phyloP scores from a whole-genome alignment of 805 yeast species.

The Phaffomyces opuntiae region DNA sequence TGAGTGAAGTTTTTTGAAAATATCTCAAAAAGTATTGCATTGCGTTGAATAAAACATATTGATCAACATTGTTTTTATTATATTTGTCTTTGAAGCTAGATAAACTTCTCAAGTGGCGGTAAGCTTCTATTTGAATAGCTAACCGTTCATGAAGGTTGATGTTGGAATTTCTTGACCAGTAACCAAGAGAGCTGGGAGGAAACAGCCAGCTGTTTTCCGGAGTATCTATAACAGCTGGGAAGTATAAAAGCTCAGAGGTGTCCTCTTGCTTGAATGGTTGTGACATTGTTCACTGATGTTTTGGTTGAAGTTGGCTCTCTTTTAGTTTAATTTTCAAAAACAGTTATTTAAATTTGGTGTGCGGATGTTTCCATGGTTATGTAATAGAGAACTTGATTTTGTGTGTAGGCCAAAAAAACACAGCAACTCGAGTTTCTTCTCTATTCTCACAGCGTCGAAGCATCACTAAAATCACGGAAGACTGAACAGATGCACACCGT shows the following conservation, averaged over 20 bases:
- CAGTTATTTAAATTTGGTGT: background rate
- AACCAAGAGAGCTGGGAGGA: conserved; percentile 1
- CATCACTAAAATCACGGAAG: too few relatives aligned
- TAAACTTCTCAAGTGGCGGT: background rate
- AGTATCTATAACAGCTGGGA: conserved; percentile 15
- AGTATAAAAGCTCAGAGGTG: conserved; percentile 4
- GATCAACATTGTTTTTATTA: background rate
- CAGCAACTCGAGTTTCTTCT: too few relatives aligned
- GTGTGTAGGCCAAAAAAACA: too few relatives aligned
- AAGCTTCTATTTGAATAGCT: background rate
- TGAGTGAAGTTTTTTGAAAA: conserved; percentile 14
- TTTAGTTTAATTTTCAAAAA: background rate
- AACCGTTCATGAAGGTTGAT: conserved; percentile 1
- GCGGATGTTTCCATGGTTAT: background rate
- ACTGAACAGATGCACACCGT: too few relatives aligned
- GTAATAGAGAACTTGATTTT: too few relatives aligned
- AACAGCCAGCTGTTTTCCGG: conserved; percentile 18
- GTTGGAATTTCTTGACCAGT: conserved; percentile 1
- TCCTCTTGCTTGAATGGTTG: background rate
- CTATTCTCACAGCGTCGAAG: too few relatives aligned
- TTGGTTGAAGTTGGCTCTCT: background rate
- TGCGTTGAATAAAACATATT: conserved; percentile 4
- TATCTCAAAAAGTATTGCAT: conserved; percentile 16
- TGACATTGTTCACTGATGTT: background rate
- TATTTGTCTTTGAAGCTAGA: background rate